Conservation (phyloP, 1,139 yeast species). For the Debaryomyces fabryi region DNA sequence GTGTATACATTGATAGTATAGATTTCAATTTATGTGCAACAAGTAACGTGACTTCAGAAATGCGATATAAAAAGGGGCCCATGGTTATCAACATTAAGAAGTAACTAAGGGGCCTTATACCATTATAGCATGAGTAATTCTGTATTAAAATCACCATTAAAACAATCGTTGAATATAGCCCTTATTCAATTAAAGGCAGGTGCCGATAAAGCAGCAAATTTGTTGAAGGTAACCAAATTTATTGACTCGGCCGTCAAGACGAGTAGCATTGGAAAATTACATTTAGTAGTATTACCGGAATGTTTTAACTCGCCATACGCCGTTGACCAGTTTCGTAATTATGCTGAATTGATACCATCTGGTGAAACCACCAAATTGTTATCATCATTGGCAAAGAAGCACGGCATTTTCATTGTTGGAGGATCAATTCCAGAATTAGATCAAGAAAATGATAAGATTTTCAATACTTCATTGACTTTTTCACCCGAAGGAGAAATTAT, state of each 20-base stretch:
- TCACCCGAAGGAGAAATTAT: constrained; percentile 59
- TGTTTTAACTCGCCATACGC: constrained; percentile 97
- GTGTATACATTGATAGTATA: not conserved
- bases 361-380: constrained; percentile 25
- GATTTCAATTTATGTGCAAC: not conserved
- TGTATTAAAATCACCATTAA: constrained; percentile 36
- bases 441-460: constrained; percentile 18
- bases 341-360: constrained; percentile 25
- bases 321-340: constrained; percentile 70
- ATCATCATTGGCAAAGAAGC: constrained; percentile 24
- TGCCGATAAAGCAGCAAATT: constrained; percentile 61
- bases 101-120: not conserved
- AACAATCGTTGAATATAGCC: constrained; percentile 60
- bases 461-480: constrained; percentile 36
- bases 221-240: constrained; percentile 52
- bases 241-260: constrained; percentile 53
- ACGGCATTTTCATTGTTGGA: constrained; percentile 25
- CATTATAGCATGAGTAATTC: constrained; percentile 13
- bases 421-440: constrained; percentile 28
- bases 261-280: constrained; percentile 50
- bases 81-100: not conserved
- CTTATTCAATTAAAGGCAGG: constrained; percentile 78
- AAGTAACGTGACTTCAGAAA: not conserved
- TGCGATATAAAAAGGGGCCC: not conserved
- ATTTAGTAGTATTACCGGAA: constrained; percentile 78